Percentiles rank a stretch among this genome's conserved stretches.
phyloP scores from a whole-genome alignment of 768 basidiomycete genomes.

The Jaapia argillacea region DNA sequence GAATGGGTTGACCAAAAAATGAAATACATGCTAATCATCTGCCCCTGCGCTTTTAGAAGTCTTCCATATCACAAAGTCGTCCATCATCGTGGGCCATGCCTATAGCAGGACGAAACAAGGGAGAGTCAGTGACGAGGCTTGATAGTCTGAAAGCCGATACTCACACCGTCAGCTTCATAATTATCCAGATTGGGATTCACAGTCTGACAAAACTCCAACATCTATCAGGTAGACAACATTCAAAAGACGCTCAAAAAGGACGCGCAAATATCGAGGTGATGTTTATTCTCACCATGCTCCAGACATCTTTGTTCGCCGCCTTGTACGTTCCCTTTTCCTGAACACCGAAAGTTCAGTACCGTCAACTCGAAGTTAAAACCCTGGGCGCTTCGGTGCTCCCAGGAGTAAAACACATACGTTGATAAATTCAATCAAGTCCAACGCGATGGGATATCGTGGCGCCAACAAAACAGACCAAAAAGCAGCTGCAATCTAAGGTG shows the following conservation, averaged over 20 bases:
- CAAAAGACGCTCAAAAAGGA: neutral
- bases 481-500: constrained; percentile 44
- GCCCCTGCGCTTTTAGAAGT: neutral
- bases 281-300: constrained; percentile 58
- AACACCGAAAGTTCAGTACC: constrained; percentile 1
- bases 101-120: neutral
- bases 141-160: constrained; percentile 4
- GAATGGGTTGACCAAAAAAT: no score
- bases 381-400: no score
- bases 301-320: constrained; percentile 76
- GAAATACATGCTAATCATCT: neutral
- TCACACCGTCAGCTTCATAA: constrained; percentile 70
- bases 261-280: neutral
- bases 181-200: constrained; percentile 49
- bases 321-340: constrained; percentile 51
- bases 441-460: constrained; percentile 57
- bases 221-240: constrained; percentile 27
- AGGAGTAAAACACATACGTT: constrained; percentile 44
- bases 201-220: constrained; percentile 65
- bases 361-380: neutral
- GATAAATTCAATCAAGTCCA: constrained; percentile 60
- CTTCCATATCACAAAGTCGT: neutral
- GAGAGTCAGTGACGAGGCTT: no score
- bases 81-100: neutral
- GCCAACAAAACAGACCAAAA: constrained; percentile 68